A percentile compares a stretch with the other conserved stretches of the same genome.
Conservation (phyloP, 2,329 filamentous ascomycete species). For the Cryoendolithus antarcticus region DNA sequence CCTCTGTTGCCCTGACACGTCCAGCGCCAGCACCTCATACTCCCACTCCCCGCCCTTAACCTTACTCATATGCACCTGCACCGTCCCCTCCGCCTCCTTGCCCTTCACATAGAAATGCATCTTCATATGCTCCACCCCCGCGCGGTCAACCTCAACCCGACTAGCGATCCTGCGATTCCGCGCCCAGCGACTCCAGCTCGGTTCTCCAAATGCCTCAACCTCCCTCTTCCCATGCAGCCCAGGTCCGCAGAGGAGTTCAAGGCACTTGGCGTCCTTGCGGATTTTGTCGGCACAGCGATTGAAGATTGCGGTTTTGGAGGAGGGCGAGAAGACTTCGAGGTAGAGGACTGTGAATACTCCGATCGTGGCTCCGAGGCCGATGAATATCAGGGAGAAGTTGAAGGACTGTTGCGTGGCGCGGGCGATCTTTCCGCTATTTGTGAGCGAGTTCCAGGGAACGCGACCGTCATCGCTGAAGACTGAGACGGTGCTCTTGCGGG, state of each 20-base stretch:
- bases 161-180: conserved; percentile 44
- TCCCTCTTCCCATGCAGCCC: conserved; percentile 43
- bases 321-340: conserved; percentile 67
- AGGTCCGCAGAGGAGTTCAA: conserved; percentile 59
- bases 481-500: conserved; percentile 59
- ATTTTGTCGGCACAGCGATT: conserved; percentile 75
- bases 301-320: conserved; percentile 79
- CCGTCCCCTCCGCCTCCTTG: conserved; percentile 58
- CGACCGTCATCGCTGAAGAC: conserved; percentile 76
- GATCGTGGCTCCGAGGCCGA: conserved; percentile 63
- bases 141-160: conserved; percentile 50
- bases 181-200: conserved; percentile 71
- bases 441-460: conserved; percentile 70
- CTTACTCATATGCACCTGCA: conserved; percentile 67
- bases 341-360: conserved; percentile 70
- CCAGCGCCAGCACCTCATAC: conserved; percentile 69
- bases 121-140: conserved; percentile 66
- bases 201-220: conserved; percentile 71
- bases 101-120: conserved; percentile 86
- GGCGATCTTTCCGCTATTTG: conserved; percentile 62
- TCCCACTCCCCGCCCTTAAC: conserved; percentile 55
- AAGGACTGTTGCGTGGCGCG: conserved; percentile 82
- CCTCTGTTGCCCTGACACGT: conserved; percentile 55
- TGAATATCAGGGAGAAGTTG: conserved; percentile 67
- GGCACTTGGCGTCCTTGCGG: conserved; percentile 57